Evolutionary conservation across 177 flowering plant genomes (phyloP).

Genomic region (Vitis hybrid): DNA sequence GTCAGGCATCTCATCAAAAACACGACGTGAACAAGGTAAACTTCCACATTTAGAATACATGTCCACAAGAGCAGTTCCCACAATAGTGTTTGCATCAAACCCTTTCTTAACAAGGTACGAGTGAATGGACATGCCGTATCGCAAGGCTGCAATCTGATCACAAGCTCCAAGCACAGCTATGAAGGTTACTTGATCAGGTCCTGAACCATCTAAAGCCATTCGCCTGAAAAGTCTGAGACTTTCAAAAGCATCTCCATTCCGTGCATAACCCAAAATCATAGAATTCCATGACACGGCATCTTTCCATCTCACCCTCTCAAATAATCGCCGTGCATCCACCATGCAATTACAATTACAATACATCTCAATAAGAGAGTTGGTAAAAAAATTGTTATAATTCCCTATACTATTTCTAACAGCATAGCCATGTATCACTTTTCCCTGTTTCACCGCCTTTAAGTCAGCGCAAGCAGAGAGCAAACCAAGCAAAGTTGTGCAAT

Average conservation of each 20-base stretch:
- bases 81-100: conserved; percentile 27
- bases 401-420: conserved; percentile 24
- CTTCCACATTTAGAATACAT: conserved; percentile 41
- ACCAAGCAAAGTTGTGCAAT: conserved; percentile 42
- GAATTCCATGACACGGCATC: conserved; percentile 60
- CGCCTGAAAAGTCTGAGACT: conserved; percentile 37
- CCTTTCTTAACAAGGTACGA: conserved; percentile 30
- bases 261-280: conserved; percentile 48
- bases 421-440: conserved; percentile 44
- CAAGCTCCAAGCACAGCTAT: conserved; percentile 47
- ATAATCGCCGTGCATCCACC: conserved; percentile 35
- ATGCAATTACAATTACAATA: conserved; percentile 38
- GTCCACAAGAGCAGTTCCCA: conserved; percentile 43
- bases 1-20: conserved; percentile 37
- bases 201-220: conserved; percentile 29
- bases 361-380: conserved; percentile 46
- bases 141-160: conserved; percentile 49
- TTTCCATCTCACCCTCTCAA: conserved; percentile 28
- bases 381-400: conserved; percentile 22
- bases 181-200: conserved; percentile 45
- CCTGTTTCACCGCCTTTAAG: conserved; percentile 32
- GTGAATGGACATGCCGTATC: conserved; percentile 53
- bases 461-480: conserved; percentile 43
- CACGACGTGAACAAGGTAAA: conserved; percentile 25
- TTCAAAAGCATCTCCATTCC: conserved; percentile 37